Base-by-base conservation (phyloP, 2,329 filamentous ascomycete species). In the Mollisia scopiformis region DNA sequence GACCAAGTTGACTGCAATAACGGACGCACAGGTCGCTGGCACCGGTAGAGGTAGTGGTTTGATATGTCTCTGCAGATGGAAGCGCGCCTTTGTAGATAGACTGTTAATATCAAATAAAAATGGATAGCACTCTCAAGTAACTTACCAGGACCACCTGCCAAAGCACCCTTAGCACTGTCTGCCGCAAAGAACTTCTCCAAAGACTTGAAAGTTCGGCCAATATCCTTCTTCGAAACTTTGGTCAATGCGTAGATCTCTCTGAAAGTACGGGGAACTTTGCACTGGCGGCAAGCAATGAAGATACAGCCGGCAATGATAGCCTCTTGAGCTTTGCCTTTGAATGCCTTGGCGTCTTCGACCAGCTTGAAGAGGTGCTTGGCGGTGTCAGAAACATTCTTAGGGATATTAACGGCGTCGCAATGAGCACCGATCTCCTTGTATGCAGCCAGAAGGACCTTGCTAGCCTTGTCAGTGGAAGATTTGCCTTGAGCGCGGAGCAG, bases 361-460 rank as follows among this genome's bases (percentile, higher is more conserved):
- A 95, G 85, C 80, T 97, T 98, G 85, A 90, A 99, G 66, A 98
- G 89, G 75, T 96, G 91, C 80, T 97, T 97, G 63, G 95, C 93
- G 1, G 90, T 91, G 72, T 97, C 93, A 54, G 91, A 88, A 41
- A 96, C 92, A 59, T 89, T 88, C 72, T 88, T 88, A 51, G 90
- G 88, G 62, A 96, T 89, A 73, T 89, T 88, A 74, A 93, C 92
- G 59, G 88, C 88, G 71, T 98, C 94, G 73, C 92, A 96, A 62
- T 96, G 85, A 33, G 88, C 87, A 66, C 90, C 90, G 68, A 99
- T 98, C 73, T 96, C 90, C 75, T 92, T 92, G 79, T 97, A 83
- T 3, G 93, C 95, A 47, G 89, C 84, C 67, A 96, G 84, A 14
- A 98, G 82, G 7, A 82, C 82, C 78, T 95, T 94, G 71, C 92